Conservation (phyloP, 108 stramenopile genomes). For the Skeletonema costatum region DNA sequence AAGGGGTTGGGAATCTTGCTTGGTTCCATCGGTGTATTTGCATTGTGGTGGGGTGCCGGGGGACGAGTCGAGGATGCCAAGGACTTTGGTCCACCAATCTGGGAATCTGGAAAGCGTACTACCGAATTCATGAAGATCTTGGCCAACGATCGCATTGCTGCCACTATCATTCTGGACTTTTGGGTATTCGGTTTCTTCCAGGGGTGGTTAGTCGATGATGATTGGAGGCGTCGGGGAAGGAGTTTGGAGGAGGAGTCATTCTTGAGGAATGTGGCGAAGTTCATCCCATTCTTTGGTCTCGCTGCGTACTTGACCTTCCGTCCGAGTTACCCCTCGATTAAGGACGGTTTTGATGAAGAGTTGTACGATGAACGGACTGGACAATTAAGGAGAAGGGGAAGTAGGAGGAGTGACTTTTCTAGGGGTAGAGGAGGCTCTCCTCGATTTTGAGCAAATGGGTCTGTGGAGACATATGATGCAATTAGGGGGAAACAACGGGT, state of each 20-base stretch:
- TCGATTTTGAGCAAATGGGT: background rate
- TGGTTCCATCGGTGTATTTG: constrained; percentile 61
- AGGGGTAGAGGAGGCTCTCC: background rate
- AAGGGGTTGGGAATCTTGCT: constrained; percentile 56
- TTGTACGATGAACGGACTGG: constrained; percentile 14
- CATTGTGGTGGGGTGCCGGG: constrained; percentile 71
- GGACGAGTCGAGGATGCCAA: constrained; percentile 42
- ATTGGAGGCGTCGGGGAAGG: constrained; percentile 71
- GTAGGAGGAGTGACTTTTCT: background rate
- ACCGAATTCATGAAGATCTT: constrained; percentile 63
- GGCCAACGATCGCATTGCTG: constrained; percentile 83
- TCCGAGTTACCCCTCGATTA: constrained; percentile 38
- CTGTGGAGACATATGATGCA: background rate
- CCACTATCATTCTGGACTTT: constrained; percentile 82
- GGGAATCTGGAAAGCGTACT: constrained; percentile 58
- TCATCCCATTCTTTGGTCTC: constrained; percentile 84
- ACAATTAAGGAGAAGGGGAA: constrained; percentile 3
- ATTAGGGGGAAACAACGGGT: background rate
- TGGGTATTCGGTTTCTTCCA: constrained; percentile 87
- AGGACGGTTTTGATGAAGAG: constrained; percentile 26
- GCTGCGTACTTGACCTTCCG: constrained; percentile 74
- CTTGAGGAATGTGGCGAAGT: constrained; percentile 62
- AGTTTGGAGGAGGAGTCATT: constrained; percentile 42
- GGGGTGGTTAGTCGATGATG: constrained; percentile 89
- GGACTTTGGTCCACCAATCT: constrained; percentile 65